Base-by-base conservation (phyloP, 164 flowering plant species). In the Nymphaea thermarum region DNA sequence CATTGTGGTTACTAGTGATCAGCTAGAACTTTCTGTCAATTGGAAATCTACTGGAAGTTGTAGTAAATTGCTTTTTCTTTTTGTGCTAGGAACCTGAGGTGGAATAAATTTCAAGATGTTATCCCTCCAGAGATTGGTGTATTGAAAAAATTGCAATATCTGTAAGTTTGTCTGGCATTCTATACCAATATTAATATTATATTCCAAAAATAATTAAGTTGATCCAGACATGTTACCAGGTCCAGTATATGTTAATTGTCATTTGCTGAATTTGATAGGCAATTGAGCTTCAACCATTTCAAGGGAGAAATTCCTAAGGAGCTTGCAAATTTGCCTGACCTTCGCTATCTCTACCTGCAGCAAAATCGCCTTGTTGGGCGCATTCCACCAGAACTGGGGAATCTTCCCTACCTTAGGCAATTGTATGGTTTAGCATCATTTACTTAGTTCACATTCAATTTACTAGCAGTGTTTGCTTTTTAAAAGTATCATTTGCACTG, bases 111-210 rank as follows among this genome's bases (percentile, higher is more conserved):
- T 53, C 99, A 94, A 84, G 96, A 91, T 75, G 83, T 70, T 72
- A 87, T 94, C 79, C 97, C 99, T 74, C 84, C 96, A 44, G 98
- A 94, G 80, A 88, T 94, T 64, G 99, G 99, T 70, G 98, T 88
- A 81, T 84, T 94, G 51, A 91, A 88, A 84, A 82, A 80, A 53
- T 78, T 94, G 62, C 90, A 95, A 6, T 90, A 89, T 85, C 86
- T 93, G 98, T 93, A 72, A 88, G 97, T 80, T 60, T 53, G 60
- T 66, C 69, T 12, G 42, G 8, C 63, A 14, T 36, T 18, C 65
- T 59, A 36, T 16, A 44, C 2, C 55, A 6, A 2, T 2, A 47
- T 47, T 55, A 8, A 8, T 2, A 2, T 55, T 61, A 0, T 17
- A 8, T n/a, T n/a, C 42, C 42, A 2, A 17, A 61, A 61, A 61